Evolutionary conservation across 768 basidiomycete genomes (phyloP).

Genomic region (Rhizopogon vesiculosus): DNA sequence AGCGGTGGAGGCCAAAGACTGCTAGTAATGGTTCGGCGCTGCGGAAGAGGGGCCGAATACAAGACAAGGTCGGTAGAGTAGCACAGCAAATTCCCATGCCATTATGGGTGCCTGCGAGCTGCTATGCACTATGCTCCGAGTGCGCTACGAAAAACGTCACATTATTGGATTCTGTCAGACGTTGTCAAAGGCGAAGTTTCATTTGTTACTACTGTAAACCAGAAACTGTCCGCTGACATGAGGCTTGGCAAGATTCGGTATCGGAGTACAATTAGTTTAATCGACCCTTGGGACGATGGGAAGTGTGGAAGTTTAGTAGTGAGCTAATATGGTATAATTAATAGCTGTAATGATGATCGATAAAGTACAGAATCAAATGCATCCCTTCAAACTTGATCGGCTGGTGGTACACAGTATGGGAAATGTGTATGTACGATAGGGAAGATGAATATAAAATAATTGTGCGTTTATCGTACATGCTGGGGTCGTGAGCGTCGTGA

Average conservation of each 20-base stretch:
- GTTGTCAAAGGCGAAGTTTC: neutral
- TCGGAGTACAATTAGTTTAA: neutral
- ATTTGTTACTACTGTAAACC: neutral
- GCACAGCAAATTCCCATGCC: conserved; percentile 10
- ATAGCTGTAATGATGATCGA: conserved; percentile 16
- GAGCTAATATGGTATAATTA: conserved; percentile 34
- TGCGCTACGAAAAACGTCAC: neutral
- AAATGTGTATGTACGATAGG: conserved; percentile 20
- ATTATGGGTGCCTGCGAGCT: neutral
- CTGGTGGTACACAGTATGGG: conserved; percentile 14
- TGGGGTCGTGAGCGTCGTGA: conserved; percentile 13
- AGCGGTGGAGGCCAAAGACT: neutral
- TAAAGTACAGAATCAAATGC: conserved; percentile 22
- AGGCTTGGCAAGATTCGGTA: neutral
- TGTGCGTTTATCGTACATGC: conserved; percentile 26
- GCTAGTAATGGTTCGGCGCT: conserved; percentile 1
- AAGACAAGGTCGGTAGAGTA: conserved; percentile 1
- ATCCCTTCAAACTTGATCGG: conserved; percentile 12
- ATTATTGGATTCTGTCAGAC: neutral
- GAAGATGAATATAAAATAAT: conserved; percentile 18
- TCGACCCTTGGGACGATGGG: conserved; percentile 1
- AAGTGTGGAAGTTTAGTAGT: conserved; percentile 2
- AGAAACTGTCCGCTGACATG: conserved; percentile 1
- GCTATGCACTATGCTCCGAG: neutral
- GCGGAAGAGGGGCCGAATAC: conserved; percentile 1